phyloP scores from a whole-genome alignment of 2,329 filamentous ascomycete species.

The Fusarium chlamydosporum region DNA sequence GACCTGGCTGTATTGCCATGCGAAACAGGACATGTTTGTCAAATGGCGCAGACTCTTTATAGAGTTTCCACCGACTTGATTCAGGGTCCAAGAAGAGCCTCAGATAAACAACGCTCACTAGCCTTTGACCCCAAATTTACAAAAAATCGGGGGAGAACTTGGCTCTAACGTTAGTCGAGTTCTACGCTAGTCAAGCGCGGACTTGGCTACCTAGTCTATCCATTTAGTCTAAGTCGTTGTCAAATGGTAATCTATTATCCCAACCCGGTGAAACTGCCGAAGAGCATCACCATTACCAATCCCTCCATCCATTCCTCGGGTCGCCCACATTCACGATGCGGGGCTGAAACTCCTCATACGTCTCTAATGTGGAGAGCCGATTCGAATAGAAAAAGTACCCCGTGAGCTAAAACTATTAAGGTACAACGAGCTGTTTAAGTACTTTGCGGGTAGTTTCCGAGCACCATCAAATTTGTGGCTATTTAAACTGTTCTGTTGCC shows the following conservation, averaged over 20 bases:
- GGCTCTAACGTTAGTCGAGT: neutral
- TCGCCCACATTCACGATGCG: conserved; percentile 35
- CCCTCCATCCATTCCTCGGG: conserved; percentile 31
- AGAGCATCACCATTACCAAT: conserved; percentile 30
- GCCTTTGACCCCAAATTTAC: conserved; percentile 10
- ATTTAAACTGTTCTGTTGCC: conserved; percentile 37
- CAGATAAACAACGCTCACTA: conserved; percentile 3
- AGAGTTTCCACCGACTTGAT: neutral
- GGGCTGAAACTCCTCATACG: conserved; percentile 24
- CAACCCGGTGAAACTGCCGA: conserved; percentile 37
- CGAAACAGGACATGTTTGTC: conserved; percentile 7
- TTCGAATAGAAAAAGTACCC: conserved; percentile 19
- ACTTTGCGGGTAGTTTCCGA: neutral
- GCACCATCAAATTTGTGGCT: conserved; percentile 8
- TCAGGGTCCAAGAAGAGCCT: no score
- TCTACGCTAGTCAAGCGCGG: conserved; percentile 1
- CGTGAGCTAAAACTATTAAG: conserved; percentile 2
- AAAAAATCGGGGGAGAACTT: conserved; percentile 2
- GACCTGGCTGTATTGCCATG: neutral
- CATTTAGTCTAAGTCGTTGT: conserved; percentile 10
- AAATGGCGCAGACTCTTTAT: neutral
- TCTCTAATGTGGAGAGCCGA: conserved; percentile 18
- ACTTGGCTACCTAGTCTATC: conserved; percentile 14
- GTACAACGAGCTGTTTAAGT: conserved; percentile 2
- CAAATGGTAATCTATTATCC: conserved; percentile 19